Evolutionary conservation across 768 basidiomycete species (phyloP).

Genomic region (Boletus rex-veris): DNA sequence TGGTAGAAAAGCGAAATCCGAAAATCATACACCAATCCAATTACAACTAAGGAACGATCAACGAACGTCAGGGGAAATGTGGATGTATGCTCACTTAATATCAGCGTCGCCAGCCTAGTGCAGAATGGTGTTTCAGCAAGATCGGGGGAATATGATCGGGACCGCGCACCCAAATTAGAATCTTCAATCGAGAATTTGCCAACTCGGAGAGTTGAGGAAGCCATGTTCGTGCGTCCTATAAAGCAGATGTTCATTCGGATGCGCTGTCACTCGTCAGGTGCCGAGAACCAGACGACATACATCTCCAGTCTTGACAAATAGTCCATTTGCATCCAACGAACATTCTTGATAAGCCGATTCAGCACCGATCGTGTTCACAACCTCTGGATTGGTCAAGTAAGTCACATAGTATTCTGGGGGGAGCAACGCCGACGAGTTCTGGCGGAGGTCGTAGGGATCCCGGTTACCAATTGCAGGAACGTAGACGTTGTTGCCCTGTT

Average conservation of each 20-base stretch:
- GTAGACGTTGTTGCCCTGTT: conserved; percentile 49
- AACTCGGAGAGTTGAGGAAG: conserved; percentile 37
- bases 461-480: conserved; percentile 48
- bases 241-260: background rate
- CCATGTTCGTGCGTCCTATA: conserved; percentile 34
- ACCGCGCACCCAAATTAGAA: conserved; percentile 39
- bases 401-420: conserved; percentile 55
- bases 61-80: conserved; percentile 4
- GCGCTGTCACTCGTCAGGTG: too few species aligned
- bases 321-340: background rate
- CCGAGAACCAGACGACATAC: conserved; percentile 31
- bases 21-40: conserved; percentile 34
- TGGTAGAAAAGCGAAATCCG: background rate
- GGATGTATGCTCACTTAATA: conserved; percentile 16
- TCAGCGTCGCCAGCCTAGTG: conserved; percentile 28
- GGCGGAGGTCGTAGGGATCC: conserved; percentile 56
- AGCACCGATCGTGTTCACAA: conserved; percentile 51
- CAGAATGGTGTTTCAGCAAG: background rate
- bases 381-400: conserved; percentile 38
- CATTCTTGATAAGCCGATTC: conserved; percentile 30
- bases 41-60: conserved; percentile 9
- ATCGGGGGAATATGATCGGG: background rate
- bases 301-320: conserved; percentile 54
- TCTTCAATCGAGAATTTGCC: conserved; percentile 35
- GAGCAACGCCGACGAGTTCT: conserved; percentile 49